A percentile compares a stretch with the other conserved stretches of the same genome.
Conservation (phyloP, 2,329 filamentous ascomycete genomes). For the Penicillium sp. region DNA sequence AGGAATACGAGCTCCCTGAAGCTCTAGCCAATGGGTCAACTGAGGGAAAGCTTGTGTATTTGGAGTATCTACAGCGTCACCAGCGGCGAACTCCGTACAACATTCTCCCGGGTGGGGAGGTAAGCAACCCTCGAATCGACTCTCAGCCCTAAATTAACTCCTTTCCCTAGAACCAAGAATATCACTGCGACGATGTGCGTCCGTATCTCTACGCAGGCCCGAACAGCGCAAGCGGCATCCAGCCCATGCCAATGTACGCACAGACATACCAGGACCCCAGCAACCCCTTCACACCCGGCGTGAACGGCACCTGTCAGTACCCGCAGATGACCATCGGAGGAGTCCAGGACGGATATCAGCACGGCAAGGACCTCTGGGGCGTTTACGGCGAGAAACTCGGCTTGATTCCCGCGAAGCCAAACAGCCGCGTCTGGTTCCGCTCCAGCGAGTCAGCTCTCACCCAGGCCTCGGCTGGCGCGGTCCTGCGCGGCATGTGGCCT, state of each 20-base stretch:
- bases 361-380: constrained; percentile 29
- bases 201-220: constrained; percentile 31
- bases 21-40: constrained; percentile 23
- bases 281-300: constrained; percentile 29
- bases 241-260: constrained; percentile 28
- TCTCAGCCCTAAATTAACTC: neutral
- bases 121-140: constrained; percentile 6
- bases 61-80: constrained; percentile 35
- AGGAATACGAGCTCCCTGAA: constrained; percentile 27
- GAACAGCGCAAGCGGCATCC: constrained; percentile 7
- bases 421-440: constrained; percentile 30
- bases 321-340: constrained; percentile 36
- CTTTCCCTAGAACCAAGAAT: constrained; percentile 27
- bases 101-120: constrained; percentile 34
- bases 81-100: constrained; percentile 35
- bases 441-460: constrained; percentile 32
- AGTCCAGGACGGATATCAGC: constrained; percentile 32
- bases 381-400: constrained; percentile 29
- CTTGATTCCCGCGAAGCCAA: constrained; percentile 25
- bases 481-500: constrained; percentile 35
- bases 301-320: constrained; percentile 33
- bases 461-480: constrained; percentile 31
- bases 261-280: constrained; percentile 31
- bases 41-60: constrained; percentile 28
- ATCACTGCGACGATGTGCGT: constrained; percentile 31